Percentiles rank a stretch among this genome's conserved stretches.
Evolutionary conservation across 768 basidiomycete species (phyloP).

Genomic region (Leccinum aurantiacum): DNA sequence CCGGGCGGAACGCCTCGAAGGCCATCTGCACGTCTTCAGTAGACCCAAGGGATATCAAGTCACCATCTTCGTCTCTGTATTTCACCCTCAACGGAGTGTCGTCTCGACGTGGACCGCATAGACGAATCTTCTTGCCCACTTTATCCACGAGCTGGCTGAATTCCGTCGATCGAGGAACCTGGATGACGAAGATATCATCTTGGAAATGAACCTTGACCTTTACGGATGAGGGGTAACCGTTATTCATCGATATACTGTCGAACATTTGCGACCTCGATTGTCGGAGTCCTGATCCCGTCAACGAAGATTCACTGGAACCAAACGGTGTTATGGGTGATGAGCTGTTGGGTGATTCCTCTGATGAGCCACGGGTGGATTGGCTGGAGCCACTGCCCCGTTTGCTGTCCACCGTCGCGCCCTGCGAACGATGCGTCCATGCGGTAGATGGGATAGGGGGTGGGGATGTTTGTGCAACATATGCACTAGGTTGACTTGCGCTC

Average conservation of each 20-base stretch:
- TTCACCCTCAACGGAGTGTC: conserved; percentile 83
- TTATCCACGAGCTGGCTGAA: conserved; percentile 84
- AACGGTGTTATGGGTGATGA: conserved; percentile 88
- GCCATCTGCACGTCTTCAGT: conserved; percentile 96
- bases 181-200: conserved; percentile 93
- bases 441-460: conserved; percentile 55
- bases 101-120: conserved; percentile 81
- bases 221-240: conserved; percentile 48
- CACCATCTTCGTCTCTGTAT: conserved; percentile 91
- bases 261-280: conserved; percentile 56
- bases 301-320: conserved; percentile 84
- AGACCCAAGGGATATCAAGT: conserved; percentile 82
- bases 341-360: conserved; percentile 82
- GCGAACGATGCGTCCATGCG: conserved; percentile 50
- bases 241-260: conserved; percentile 39
- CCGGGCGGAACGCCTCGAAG: conserved; percentile 78
- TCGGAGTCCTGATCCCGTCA: conserved; percentile 57
- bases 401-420: conserved; percentile 40
- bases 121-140: conserved; percentile 88
- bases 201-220: conserved; percentile 95
- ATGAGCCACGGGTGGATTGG: conserved; percentile 73
- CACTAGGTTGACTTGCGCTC: conserved; percentile 77
- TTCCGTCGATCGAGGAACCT: conserved; percentile 77
- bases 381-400: conserved; percentile 87
- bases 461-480: conserved; percentile 55